A percentile compares a stretch with the other conserved stretches of the same genome.
Evolutionary conservation across 1,139 yeast species (phyloP).

Genomic region (Magnusiomyces clavatus): DNA sequence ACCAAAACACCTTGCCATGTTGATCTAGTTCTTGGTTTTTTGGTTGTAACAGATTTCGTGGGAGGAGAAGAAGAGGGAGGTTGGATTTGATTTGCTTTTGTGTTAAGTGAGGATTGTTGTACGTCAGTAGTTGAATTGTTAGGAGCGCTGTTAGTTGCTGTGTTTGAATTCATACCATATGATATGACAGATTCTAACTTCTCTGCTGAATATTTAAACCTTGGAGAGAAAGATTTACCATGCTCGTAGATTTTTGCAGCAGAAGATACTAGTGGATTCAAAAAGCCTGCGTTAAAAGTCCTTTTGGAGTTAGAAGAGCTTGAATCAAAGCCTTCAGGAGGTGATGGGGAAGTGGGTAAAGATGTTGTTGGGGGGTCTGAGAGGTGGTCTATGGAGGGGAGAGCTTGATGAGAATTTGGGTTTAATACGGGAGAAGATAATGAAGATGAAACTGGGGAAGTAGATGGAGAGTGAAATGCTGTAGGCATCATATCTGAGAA

Average conservation of each 20-base stretch:
- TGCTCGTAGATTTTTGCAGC: conserved; percentile 55
- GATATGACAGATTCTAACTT: conserved; percentile 54
- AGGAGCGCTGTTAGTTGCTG: background rate
- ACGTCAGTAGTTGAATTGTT: background rate
- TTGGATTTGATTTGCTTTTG: background rate
- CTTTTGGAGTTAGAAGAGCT: background rate
- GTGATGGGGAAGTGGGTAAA: background rate
- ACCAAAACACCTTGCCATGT: conserved; percentile 33
- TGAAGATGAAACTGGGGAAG: background rate
- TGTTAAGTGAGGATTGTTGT: background rate
- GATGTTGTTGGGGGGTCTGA: background rate
- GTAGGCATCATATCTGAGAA: background rate
- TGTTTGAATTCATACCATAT: conserved; percentile 6
- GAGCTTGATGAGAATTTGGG: background rate
- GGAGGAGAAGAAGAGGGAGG: background rate
- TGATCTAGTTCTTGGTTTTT: background rate
- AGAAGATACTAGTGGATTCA: conserved; percentile 35
- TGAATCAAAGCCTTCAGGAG: no score
- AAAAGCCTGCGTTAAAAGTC: conserved; percentile 3
- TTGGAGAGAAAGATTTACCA: conserved; percentile 48
- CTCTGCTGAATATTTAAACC: conserved; percentile 59
- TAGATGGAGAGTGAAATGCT: conserved; percentile 1
- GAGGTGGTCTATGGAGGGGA: background rate
- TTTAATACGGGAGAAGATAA: background rate
- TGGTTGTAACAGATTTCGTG: background rate